Base-by-base conservation (phyloP, 108 stramenopile species). In the Skeletonema menzelii region DNA sequence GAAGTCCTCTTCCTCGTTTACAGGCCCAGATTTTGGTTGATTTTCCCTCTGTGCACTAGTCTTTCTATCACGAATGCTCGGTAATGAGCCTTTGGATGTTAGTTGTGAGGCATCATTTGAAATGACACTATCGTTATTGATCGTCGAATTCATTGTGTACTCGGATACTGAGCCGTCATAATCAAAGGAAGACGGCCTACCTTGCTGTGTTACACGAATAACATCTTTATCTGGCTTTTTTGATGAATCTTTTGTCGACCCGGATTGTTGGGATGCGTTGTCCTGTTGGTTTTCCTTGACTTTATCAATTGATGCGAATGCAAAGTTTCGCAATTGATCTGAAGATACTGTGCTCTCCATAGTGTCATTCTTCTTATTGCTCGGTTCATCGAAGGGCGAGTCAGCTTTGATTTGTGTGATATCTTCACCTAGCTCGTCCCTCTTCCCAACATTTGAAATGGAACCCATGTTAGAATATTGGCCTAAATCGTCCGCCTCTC, bases 351-450 rank as follows among this genome's bases (percentile, higher is more conserved):
- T 56, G 31, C 20, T 68, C 55, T 57, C 55, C 35, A 8, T 27
- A 0, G 14, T 15, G 19, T 13, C 19, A 30, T 34, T 10, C 0
- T 8, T 38, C 19, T 20, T n/a, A n/a, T n/a, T 56, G 34, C 26
- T 34, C 8, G 31, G 20, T 49, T 68, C 53, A 7, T 56, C 53
- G 32, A 35, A 68, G 2, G 49, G 67, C 2, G 37, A 4, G 8
- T 22, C 49, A 35, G 19, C 30, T 68, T 56, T 68, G 26, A 68
- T 31, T 56, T 68, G 56, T 34, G 6, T n/a, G 31, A 64, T 27
- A n/a, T 64, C 63, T 5, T 47, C 46, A 47, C 37, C 37, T 2
- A 38, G 11, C 37, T 38, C 40, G 15, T n/a, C 40, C 40, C 40
- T 42, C 40, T 42, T 42, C 40, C 40, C 40, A 4, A n/a, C 40